Base-by-base conservation (phyloP, 176 grass and related monocot species). In the Guadua angustifolia region DNA sequence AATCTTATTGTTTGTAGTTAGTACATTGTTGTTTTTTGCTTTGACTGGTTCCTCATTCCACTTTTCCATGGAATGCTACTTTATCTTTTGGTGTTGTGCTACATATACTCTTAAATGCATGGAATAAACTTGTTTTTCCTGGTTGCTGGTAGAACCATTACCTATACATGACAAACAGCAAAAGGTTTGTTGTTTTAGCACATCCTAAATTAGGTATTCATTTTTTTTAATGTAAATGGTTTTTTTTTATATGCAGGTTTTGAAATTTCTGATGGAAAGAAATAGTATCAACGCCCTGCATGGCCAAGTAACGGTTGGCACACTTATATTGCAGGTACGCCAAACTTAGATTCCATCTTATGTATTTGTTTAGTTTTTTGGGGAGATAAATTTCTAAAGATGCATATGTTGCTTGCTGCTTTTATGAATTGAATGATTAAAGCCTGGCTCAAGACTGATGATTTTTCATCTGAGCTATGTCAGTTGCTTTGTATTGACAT, bases 191-290 rank as follows among this genome's bases (percentile, higher is more conserved):
- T 33, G 19, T 2, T 53, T 78, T 52, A 33, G 12, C 21, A 61
- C 58, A 46, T 66, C 18, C 55, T 79, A 36, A 52, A 43, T 67
- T 74, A 25, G n/a, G 26, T 14, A 22, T 59, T 5, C 19, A 61
- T 62, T 74, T 83, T 25, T 59, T 73, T 6, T 46, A 51, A 77
- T 4, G 65, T 69, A 73, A 53, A 57, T 29, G 29, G 29, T 8
- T 9, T 0, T 69, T 39, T 69, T 90, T 84, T 59, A 11, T 74
- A 45, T 84, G 24, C 56, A 99, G 96, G 96, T 99, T 79, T 86
- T 99, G 39, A 99, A 95, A 81, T 99, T 99, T 88, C 85, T 99
- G 53, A 99, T 99, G 96, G 96, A 99, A 87, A 95, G 29, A 84
- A 99, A 99, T 57, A 93, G 93, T 84, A 94, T 99, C 69, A 99